Evolutionary conservation across 108 stramenopile species (phyloP), one percentile per base, ranked within the genome.

Genomic region (Skeletonema grethae): DNA sequence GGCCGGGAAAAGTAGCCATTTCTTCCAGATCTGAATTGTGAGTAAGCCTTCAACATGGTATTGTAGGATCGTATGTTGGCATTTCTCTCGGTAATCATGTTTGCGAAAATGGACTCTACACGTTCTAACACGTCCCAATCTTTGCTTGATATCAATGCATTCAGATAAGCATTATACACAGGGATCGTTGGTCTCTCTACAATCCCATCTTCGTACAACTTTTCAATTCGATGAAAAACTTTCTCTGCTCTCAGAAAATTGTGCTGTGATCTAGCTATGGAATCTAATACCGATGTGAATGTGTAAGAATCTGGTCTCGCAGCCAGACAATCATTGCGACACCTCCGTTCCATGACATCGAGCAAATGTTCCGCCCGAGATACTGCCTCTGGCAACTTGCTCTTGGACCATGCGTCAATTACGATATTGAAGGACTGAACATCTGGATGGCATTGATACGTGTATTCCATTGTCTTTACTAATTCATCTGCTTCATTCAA

Each of bases 351-450:
- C 88, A 92, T 87, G 7, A 60, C 60, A 64, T 89, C 80, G 4
- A 92, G 62, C 50, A 89, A 25, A 43, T 46, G 64, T 69, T 92
- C 84, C 11, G 88, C 91, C 24, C 83, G 77, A n/a, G 57, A 18
- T 1, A 82, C 82, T 8, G 77, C 84, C 48, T 84, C 84, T 8
- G 63, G 65, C 34, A 63, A 38, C 16, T 72, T 61, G 61, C 86
- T 87, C 62, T 89, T 89, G 16, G 85, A 84, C 86, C 85, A 74
- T n/a, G 84, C 82, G 30, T 77, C 58, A 18, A 88, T 67, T 7
- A 86, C 67, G 8, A 80, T 61, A 55, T 88, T 88, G 82, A 80
- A 88, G 4, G 84, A 84, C 48, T 82, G 75, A 5, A 59, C 70
- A 62, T 67, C 82, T 15, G 84, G 77, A n/a, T 43, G 61, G 4